phyloP scores from a whole-genome alignment of 2,329 filamentous ascomycete species.

The Penicillium sp. region DNA sequence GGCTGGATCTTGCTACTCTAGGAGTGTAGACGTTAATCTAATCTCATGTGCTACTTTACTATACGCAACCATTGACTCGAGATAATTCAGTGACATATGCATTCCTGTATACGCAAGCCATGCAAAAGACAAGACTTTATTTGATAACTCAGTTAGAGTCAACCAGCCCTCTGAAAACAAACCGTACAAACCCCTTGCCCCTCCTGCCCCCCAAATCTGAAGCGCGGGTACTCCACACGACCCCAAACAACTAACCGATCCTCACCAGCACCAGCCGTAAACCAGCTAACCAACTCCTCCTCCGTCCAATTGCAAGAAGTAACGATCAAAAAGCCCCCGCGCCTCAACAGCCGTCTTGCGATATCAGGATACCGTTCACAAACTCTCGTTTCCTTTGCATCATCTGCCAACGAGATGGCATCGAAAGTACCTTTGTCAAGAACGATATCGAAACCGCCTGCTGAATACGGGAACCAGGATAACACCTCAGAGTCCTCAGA shows the following conservation, averaged over 20 bases:
- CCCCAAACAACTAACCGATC: constrained; percentile 61
- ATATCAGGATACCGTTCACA: constrained; percentile 74
- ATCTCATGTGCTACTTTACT: no score
- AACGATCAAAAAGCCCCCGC: constrained; percentile 73
- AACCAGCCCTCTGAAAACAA: constrained; percentile 64
- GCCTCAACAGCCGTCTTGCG: constrained; percentile 67
- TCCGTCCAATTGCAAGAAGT: constrained; percentile 99
- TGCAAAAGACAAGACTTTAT: background rate
- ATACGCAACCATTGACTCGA: no score
- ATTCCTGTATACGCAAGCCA: background rate
- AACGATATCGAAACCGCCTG: constrained; percentile 76
- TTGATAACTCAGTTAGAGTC: no score
- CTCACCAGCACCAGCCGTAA: constrained; percentile 48
- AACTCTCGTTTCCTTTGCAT: constrained; percentile 50
- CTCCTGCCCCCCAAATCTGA: constrained; percentile 84
- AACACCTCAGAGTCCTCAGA: constrained; percentile 9
- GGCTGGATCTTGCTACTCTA: no score
- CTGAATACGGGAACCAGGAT: constrained; percentile 41
- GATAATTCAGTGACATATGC: no score
- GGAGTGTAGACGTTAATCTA: no score
- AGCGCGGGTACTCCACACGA: constrained; percentile 77
- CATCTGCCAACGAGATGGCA: constrained; percentile 71
- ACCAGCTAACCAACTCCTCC: constrained; percentile 78
- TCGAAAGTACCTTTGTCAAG: constrained; percentile 99
- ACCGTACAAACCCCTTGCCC: constrained; percentile 87